phyloP scores from a whole-genome alignment of 371 early-diverging fungal species.

The Mortierella sp. region DNA sequence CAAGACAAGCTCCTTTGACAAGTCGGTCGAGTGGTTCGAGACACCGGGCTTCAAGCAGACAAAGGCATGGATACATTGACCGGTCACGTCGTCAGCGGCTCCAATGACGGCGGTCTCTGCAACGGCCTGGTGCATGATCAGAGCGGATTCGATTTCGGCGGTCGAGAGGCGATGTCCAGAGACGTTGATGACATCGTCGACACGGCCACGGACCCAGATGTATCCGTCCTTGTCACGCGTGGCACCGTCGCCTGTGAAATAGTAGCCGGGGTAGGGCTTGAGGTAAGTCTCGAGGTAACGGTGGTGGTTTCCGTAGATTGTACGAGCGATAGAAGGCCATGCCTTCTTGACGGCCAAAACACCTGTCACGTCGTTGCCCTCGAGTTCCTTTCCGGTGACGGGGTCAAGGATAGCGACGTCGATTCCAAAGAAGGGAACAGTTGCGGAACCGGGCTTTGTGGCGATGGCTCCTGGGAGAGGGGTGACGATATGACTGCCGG shows the following conservation, averaged over 20 bases:
- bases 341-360: constrained; percentile 90
- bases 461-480: constrained; percentile 91
- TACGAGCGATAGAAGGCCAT: constrained; percentile 98
- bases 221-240: constrained; percentile 94
- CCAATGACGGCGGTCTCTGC: constrained; percentile 98
- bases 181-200: constrained; percentile 98
- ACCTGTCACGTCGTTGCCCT: constrained; percentile 90
- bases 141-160: constrained; percentile 95
- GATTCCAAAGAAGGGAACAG: constrained; percentile 98
- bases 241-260: constrained; percentile 94
- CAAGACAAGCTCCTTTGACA: constrained; percentile 76
- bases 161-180: constrained; percentile 98
- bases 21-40: constrained; percentile 60
- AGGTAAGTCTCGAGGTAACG: constrained; percentile 95
- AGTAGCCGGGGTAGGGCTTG: constrained; percentile 87
- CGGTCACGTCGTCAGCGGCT: constrained; percentile 94
- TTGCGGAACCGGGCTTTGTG: constrained; percentile 96
- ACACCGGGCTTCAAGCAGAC: constrained; percentile 76
- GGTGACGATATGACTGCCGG: constrained; percentile 94
- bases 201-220: constrained; percentile 95
- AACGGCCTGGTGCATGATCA: constrained; percentile 84
- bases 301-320: constrained; percentile 91
- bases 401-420: constrained; percentile 91
- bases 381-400: constrained; percentile 78
- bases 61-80: constrained; percentile 86